These are phyloP conservation scores for Speleostelium caveatum DNA, from an alignment of 78 protist species.

Conservation along the genomic window DNA sequence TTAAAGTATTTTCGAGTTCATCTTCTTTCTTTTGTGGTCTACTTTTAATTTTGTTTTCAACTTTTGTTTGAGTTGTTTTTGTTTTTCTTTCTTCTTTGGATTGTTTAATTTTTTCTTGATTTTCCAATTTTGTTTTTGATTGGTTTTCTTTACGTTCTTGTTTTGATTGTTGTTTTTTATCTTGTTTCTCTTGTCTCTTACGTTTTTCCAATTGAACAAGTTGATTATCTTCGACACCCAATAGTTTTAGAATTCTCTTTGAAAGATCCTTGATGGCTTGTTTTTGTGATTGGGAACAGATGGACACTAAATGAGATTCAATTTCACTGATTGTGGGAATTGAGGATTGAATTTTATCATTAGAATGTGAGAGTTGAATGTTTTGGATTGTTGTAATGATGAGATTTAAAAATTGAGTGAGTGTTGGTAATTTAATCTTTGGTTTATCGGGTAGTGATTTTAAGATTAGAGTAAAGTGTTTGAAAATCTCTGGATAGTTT, in stretches of 20 bases:
- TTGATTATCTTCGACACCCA: constrained; percentile 14
- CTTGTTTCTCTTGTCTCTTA: constrained; percentile 23
- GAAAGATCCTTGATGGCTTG: constrained; percentile 36
- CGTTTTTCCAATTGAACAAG: constrained; percentile 12
- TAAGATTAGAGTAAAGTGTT: background rate
- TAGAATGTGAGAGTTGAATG: background rate
- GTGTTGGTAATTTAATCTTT: constrained; percentile 3
- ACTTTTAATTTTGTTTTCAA: constrained; percentile 56
- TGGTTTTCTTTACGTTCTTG: background rate
- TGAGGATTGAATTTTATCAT: background rate
- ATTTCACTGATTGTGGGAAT: background rate
- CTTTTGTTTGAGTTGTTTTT: constrained; percentile 25
- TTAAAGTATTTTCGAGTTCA: constrained; percentile 1
- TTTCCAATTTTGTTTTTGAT: background rate
- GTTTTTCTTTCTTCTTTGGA: constrained; percentile 20
- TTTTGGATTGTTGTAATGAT: background rate
- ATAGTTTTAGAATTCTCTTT: constrained; percentile 7
- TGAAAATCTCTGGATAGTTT: background rate
- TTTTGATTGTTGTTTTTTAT: constrained; percentile 12
- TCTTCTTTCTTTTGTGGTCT: constrained; percentile 62
- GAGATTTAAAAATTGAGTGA: background rate
- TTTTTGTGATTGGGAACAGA: background rate
- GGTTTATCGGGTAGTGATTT: background rate
- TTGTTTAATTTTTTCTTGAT: constrained; percentile 27
- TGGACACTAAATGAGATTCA: background rate